Base-by-base conservation (phyloP, 768 basidiomycete genomes). In the Lactarius quietus region DNA sequence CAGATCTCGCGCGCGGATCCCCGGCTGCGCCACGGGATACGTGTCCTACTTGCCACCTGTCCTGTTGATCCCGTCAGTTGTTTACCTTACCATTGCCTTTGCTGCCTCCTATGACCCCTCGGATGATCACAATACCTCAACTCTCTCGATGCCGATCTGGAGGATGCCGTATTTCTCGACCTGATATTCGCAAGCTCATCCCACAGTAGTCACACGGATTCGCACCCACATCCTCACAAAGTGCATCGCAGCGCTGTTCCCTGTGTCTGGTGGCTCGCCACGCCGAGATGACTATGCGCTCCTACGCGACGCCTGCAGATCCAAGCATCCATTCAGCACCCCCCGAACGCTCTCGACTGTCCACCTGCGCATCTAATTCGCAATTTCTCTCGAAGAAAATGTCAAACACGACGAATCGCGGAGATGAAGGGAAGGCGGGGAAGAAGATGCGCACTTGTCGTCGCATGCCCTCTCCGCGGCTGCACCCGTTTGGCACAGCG, bases 401-500 rank as follows among this genome's bases (percentile, higher is more conserved):
- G 23, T 29, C 35, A 68, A 55, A 65, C 23, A n/a, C 28, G 52
- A 28, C 26, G 45, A 33, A 33, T 33, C 33, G 8, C 36, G 2
- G 14, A 12, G 10, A 15, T 38, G 38, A 15, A 38, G 36, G 8
- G 36, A 36, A 7, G 68, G 67, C 33, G 70, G 68, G 8, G 76
- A 79, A 36, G 83, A 83, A 33, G 33, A 33, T 8, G 4, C 39
- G 71, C 74, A 0, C 82, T 86, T 83, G 74, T 84, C 86, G 2
- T 76, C 92, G 1, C 84, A 88, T 45, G 75, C 85, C 20, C 75
- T 92, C 48, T 90, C 89, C 33, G 78, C 82, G n/a, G 84, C 87
- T 14, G 85, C 90, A 0, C 90, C 90, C 14, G 74, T 92, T 59
- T 86, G 90, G 58, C 91, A 89, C 77, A 91, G 68, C 82, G 88